Conservation (phyloP, 2,329 filamentous ascomycete species). For the Hypomyces perniciosus region DNA sequence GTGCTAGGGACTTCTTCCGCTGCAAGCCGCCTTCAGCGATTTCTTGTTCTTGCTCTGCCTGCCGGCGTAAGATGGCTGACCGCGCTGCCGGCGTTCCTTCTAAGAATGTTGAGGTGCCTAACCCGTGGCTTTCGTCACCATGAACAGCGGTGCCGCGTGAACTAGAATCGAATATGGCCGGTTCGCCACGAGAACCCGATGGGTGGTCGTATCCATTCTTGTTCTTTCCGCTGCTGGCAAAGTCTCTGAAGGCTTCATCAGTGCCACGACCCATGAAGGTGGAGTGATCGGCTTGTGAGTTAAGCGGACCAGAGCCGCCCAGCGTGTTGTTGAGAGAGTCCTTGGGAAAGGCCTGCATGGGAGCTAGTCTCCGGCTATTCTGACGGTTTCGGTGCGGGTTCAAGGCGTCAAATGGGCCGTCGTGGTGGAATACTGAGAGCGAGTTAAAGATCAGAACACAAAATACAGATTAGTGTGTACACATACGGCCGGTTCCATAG, state of each 20-base stretch:
- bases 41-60: constrained; percentile 61
- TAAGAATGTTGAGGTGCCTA: constrained; percentile 92
- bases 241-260: constrained; percentile 85
- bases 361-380: constrained; percentile 68
- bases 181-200: constrained; percentile 30
- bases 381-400: constrained; percentile 90
- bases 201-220: constrained; percentile 23
- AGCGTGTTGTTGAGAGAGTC: constrained; percentile 89
- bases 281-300: constrained; percentile 74
- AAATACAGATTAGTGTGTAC: neutral
- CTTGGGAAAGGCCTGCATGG: constrained; percentile 94
- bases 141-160: constrained; percentile 67
- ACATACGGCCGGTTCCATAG: constrained; percentile 83
- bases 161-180: constrained; percentile 61
- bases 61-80: constrained; percentile 67
- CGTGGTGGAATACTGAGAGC: constrained; percentile 82
- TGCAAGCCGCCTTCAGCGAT: constrained; percentile 57
- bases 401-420: constrained; percentile 93
- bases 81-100: constrained; percentile 87
- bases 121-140: constrained; percentile 72
- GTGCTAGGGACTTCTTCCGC: constrained; percentile 91
- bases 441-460: neutral
- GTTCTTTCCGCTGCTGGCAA: constrained; percentile 38
- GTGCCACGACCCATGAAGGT: constrained; percentile 76
- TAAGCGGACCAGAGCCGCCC: constrained; percentile 80